Evolutionary conservation across 1,139 yeast genomes (phyloP), one percentile per base, ranked within the genome.

Genomic region (Kodamaea fungicola): DNA sequence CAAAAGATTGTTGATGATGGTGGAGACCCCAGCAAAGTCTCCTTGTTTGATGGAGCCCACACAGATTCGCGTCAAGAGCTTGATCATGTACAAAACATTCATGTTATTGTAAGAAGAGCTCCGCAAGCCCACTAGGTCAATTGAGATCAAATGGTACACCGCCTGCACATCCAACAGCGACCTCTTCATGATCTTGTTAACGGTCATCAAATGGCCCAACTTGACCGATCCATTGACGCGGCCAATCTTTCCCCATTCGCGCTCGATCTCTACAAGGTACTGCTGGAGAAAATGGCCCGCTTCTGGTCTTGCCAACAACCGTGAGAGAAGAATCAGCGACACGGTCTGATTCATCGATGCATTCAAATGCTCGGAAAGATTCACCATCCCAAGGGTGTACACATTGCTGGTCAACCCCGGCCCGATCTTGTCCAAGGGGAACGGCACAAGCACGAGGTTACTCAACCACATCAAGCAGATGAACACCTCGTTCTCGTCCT

Each of bases 391-490:
- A 7, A 71, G 45, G 0, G 48, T 35, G 38, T 63, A 69, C 0
- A 85, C 49, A 6, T 58, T 38, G 0, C 45, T 37, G 2, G 70
- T 61, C 8, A 78, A 45, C 4, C 57, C 54, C 0, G 48, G 44
- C 9, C 62, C 63, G 31, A 83, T 61, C 0, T 62, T 52, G 1
- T 55, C 59, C 31, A 89, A 62, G 3, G 74, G 70, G 52, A 89
- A 89, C 0, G 97, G 97, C 0, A 81, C 79, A 26, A 85, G 60
- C 0, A 80, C 74, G 12, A 88, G 61, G 22, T 82, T 77, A 1
- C 84, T 73, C 10, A 87, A 63, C 96, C 96, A 89, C 6, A 85
- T 62, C n/a, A 88, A 59, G 31, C 80, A 55, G 3, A 81, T 57
- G 47, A 78, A 86, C 8, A 69, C 55, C 34, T 75, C 75, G 45